phyloP scores from a whole-genome alignment of 352 stramenopile species.

The Phytophthora melonis region DNA sequence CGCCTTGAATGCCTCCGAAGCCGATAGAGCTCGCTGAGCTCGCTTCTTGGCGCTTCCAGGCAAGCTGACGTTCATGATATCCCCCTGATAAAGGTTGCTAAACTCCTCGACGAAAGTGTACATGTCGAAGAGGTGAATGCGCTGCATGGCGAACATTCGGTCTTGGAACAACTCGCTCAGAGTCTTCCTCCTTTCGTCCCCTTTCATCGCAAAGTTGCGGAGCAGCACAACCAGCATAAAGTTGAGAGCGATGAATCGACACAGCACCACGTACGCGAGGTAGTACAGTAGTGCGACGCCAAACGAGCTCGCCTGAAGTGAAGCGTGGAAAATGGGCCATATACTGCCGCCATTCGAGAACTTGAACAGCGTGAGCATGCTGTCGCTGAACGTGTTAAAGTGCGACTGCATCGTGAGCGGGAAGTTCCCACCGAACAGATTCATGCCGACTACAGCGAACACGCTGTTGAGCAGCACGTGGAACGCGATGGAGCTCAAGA shows the following conservation, averaged over 20 bases:
- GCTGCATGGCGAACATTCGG: constrained; percentile 81
- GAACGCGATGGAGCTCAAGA: constrained; percentile 71
- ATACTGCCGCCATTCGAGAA: constrained; percentile 84
- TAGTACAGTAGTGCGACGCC: constrained; percentile 75
- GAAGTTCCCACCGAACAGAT: constrained; percentile 83
- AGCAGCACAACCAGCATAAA: constrained; percentile 90
- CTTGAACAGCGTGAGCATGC: constrained; percentile 88
- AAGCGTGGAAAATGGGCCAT: constrained; percentile 85
- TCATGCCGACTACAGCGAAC: constrained; percentile 88
- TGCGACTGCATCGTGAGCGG: constrained; percentile 74
- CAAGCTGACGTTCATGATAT: constrained; percentile 84
- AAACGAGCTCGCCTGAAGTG: constrained; percentile 66
- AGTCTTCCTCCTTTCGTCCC: constrained; percentile 79
- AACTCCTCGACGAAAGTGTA: constrained; percentile 83
- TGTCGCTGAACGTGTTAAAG: constrained; percentile 88
- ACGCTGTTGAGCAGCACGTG: constrained; percentile 76
- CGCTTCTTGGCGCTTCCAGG: constrained; percentile 67
- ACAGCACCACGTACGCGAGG: constrained; percentile 77
- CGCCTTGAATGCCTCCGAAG: constrained; percentile 69
- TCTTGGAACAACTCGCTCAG: constrained; percentile 81
- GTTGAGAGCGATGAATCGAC: constrained; percentile 78
- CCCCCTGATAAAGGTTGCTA: constrained; percentile 73
- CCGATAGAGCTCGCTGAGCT: constrained; percentile 62
- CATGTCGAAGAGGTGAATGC: constrained; percentile 82
- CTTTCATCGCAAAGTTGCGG: constrained; percentile 88